These are phyloP conservation scores for Acer campestre DNA, from an alignment of 345 rosid species.

Conservation along the genomic window DNA sequence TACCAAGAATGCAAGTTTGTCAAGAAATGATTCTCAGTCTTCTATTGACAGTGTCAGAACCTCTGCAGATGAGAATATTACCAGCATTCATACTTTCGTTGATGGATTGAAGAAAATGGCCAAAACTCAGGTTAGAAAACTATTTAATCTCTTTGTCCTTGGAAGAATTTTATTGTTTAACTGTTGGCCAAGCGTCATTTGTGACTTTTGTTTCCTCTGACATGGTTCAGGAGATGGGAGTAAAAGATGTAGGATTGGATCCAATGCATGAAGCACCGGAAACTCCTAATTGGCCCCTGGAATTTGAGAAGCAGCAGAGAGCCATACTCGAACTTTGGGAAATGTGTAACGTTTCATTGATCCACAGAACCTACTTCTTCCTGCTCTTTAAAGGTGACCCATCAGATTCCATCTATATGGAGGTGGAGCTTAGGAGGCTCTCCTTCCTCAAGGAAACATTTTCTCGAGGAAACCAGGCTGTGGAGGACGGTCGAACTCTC, in stretches of 20 bases:
- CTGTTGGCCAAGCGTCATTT: constrained; percentile 1
- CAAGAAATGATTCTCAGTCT: constrained; percentile 80
- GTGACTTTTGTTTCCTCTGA: constrained; percentile 18
- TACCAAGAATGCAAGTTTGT: constrained; percentile 31
- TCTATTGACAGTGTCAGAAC: constrained; percentile 67
- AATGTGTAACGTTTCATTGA: constrained; percentile 74
- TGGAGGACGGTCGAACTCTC: constrained; percentile 56
- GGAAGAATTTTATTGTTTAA: background rate
- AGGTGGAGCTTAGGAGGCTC: constrained; percentile 89
- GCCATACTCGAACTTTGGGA: constrained; percentile 85
- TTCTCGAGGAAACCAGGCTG: constrained; percentile 59
- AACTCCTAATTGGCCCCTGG: constrained; percentile 61
- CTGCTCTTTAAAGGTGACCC: constrained; percentile 92
- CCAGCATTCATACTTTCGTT: constrained; percentile 75
- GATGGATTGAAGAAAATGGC: constrained; percentile 86
- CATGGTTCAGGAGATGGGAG: constrained; percentile 30
- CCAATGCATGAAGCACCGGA: constrained; percentile 50
- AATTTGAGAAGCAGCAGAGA: constrained; percentile 66
- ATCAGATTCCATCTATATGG: constrained; percentile 88
- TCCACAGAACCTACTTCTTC: constrained; percentile 93
- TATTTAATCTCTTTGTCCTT: background rate
- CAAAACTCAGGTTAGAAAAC: constrained; percentile 43
- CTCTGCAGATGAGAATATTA: constrained; percentile 64
- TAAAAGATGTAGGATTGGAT: constrained; percentile 56
- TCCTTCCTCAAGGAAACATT: constrained; percentile 80